Percentiles rank a stretch among this genome's conserved stretches.
Evolutionary conservation across 2,329 filamentous ascomycete species (phyloP).

Genomic region (Westerdykella sp.): DNA sequence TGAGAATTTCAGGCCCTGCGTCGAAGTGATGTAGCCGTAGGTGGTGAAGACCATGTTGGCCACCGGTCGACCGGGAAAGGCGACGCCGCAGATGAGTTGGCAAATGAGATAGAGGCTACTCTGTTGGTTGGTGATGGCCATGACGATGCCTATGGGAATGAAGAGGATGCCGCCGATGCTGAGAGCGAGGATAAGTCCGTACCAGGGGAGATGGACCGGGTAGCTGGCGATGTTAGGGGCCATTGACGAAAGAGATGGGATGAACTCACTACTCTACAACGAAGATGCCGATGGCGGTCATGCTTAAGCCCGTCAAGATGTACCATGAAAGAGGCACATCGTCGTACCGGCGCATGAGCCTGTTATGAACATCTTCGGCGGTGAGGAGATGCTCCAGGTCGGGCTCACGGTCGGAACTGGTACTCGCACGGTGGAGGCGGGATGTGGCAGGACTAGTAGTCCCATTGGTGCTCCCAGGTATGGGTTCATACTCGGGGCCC

Average conservation of each 20-base stretch:
- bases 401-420: conserved; percentile 26
- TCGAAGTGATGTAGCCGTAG: conserved; percentile 82
- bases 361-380: conserved; percentile 75
- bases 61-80: conserved; percentile 78
- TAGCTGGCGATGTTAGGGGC: conserved; percentile 18
- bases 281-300: conserved; percentile 75
- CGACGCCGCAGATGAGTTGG: conserved; percentile 73
- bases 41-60: conserved; percentile 93
- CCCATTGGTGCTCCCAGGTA: conserved; percentile 32
- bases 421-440: conserved; percentile 19
- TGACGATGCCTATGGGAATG: conserved; percentile 86
- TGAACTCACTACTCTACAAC: conserved; percentile 70
- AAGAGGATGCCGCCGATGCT: conserved; percentile 74
- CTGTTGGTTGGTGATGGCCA: conserved; percentile 88
- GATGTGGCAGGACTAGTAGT: conserved; percentile 17
- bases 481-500: conserved; percentile 29
- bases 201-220: conserved; percentile 79
- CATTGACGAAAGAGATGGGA: conserved; percentile 8
- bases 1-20: conserved; percentile 83
- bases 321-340: conserved; percentile 83
- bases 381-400: conserved; percentile 52
- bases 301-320: conserved; percentile 64
- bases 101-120: conserved; percentile 82
- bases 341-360: conserved; percentile 74
- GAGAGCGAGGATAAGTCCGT: conserved; percentile 72